Conservation (phyloP, 148 eudicot genomes). For the Cornus kousa region DNA sequence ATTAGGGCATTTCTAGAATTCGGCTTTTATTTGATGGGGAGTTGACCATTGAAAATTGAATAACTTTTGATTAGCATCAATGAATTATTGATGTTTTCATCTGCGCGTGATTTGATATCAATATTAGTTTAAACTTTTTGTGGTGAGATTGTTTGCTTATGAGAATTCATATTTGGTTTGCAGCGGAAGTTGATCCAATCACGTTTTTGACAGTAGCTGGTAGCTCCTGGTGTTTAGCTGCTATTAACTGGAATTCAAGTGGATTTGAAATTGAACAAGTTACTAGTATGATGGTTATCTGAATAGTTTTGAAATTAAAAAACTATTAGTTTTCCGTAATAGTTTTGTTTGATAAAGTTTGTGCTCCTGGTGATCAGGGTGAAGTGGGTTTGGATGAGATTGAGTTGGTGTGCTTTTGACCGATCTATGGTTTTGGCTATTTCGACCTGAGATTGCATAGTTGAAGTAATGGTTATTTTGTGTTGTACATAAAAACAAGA, state of each 20-base stretch:
- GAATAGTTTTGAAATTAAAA: neutral
- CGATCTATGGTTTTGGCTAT: neutral
- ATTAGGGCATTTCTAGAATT: neutral
- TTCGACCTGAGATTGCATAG: conserved; percentile 1
- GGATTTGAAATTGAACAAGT: neutral
- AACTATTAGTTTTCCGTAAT: too few species aligned
- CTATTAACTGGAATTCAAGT: neutral
- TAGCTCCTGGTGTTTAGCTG: neutral
- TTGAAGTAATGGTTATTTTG: neutral
- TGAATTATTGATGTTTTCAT: neutral
- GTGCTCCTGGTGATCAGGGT: neutral
- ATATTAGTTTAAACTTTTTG: neutral
- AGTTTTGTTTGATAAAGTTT: neutral
- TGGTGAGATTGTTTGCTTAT: conserved; percentile 7
- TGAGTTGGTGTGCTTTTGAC: conserved; percentile 9
- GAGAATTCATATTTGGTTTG: neutral
- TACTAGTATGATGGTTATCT: neutral
- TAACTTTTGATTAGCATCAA: too few species aligned
- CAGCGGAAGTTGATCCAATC: neutral
- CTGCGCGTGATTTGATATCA: neutral
- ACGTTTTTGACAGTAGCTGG: neutral
- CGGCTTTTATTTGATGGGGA: neutral
- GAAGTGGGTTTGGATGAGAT: neutral
- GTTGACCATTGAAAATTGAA: neutral
- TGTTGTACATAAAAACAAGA: conserved; percentile 15